Conservation (phyloP, 495 filamentous ascomycete genomes). For the Tetracladium setigerum region DNA sequence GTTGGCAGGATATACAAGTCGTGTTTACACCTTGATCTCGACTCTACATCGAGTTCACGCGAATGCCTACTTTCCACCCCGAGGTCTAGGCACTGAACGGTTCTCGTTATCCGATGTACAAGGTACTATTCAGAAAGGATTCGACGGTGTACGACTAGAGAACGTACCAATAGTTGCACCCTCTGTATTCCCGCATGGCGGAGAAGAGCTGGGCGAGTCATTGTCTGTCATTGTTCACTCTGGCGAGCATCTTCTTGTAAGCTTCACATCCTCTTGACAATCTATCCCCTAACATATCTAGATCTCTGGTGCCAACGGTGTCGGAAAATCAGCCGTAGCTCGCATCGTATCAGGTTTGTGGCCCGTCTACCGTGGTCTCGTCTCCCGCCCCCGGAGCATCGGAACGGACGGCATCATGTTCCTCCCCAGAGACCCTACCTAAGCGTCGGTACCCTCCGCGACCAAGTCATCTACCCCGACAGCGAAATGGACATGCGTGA, state of each 20-base stretch:
- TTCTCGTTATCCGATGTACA: slow-evolving; percentile 87
- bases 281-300: slow-evolving; percentile 11
- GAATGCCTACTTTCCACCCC: slow-evolving; percentile 68
- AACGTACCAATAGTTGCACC: slow-evolving; percentile 91
- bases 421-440: slow-evolving; percentile 93
- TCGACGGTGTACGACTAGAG: slow-evolving; percentile 89
- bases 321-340: slow-evolving; percentile 86
- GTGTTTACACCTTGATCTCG: slow-evolving; percentile 90
- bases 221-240: slow-evolving; percentile 80
- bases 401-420: slow-evolving; percentile 96
- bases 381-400: slow-evolving; percentile 70
- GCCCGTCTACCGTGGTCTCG: slow-evolving; percentile 87
- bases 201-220: slow-evolving; percentile 83
- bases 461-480: slow-evolving; percentile 98
- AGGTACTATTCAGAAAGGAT: slow-evolving; percentile 87
- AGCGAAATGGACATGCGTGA: slow-evolving; percentile 90
- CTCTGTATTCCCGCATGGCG: slow-evolving; percentile 71
- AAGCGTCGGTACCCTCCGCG: slow-evolving; percentile 86
- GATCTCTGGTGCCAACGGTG: slow-evolving; percentile 92
- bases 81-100: slow-evolving; percentile 62
- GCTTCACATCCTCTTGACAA: neutral
- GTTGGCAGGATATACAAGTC: slow-evolving; percentile 88
- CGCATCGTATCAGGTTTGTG: slow-evolving; percentile 89
- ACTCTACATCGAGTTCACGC: slow-evolving; percentile 93
- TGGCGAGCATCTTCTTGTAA: slow-evolving; percentile 80